phyloP scores from a whole-genome alignment of 257 asterid species.

The Nicotiana knightiana region DNA sequence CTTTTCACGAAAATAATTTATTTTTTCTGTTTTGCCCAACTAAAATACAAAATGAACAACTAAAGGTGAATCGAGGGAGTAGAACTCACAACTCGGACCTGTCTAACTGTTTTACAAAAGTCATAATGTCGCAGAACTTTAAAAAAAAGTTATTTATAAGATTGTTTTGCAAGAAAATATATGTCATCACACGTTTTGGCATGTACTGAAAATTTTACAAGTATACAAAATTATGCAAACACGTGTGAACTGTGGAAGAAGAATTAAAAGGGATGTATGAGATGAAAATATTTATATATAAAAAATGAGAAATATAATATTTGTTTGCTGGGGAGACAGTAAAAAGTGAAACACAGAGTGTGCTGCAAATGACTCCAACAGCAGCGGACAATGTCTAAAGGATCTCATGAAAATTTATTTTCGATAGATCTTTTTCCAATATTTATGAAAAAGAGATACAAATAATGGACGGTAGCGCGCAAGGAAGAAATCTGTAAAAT shows the following conservation, averaged over 20 bases:
- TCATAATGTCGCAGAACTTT: not conserved
- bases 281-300: not conserved
- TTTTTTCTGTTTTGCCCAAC: no score
- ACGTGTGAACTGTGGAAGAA: not conserved
- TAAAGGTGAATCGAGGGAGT: no score
- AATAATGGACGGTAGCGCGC: not conserved
- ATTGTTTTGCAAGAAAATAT: not conserved
- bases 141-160: not conserved
- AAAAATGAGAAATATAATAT: not conserved
- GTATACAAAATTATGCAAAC: not conserved
- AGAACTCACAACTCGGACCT: not conserved
- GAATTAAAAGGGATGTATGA: not conserved
- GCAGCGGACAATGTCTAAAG: slow-evolving; percentile 43
- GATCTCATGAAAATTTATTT: slow-evolving; percentile 14
- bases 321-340: no score
- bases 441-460: not conserved
- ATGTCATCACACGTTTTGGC: not conserved
- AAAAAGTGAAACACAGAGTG: slow-evolving; percentile 31
- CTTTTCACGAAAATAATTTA: no score
- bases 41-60: no score
- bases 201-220: not conserved
- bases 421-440: no score
- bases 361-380: slow-evolving; percentile 55
- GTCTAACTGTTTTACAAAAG: not conserved
- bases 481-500: no score